These are phyloP conservation scores for Dactylonectria estremocensis DNA, from an alignment of 2,329 filamentous ascomycete species.

Conservation along the genomic window DNA sequence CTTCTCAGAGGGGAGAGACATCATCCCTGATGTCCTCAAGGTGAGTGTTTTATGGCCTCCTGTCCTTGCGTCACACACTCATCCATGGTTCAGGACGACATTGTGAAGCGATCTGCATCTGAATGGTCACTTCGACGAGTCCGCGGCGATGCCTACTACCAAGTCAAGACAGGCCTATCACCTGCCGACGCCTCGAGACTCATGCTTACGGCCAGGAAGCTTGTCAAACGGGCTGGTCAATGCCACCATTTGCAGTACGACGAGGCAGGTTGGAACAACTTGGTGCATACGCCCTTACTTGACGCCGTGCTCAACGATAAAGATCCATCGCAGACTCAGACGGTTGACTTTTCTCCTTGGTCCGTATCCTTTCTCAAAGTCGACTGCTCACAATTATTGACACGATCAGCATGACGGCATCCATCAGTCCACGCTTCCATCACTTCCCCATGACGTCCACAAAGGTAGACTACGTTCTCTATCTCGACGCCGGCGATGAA, in stretches of 20 bases:
- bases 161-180: background rate
- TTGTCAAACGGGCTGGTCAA: conserved; percentile 2
- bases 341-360: conserved; percentile 21
- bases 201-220: conserved; percentile 5
- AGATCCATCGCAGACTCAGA: background rate
- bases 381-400: background rate
- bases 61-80: background rate
- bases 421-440: conserved; percentile 4
- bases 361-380: background rate
- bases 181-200: conserved; percentile 8
- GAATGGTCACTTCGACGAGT: conserved; percentile 16
- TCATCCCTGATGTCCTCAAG: conserved; percentile 16
- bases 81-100: conserved; percentile 10
- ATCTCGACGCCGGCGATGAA: conserved; percentile 5
- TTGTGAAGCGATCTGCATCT: conserved; percentile 6
- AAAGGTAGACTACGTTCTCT: conserved; percentile 26
- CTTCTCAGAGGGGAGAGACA: conserved; percentile 1
- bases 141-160: conserved; percentile 17
- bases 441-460: background rate
- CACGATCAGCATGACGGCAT: conserved; percentile 21
- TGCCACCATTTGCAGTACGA: conserved; percentile 21
- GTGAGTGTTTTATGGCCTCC: background rate
- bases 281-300: conserved; percentile 24
- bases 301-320: conserved; percentile 2
- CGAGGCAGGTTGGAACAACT: conserved; percentile 30